Percentiles rank a stretch among this genome's conserved stretches.
These are phyloP conservation scores for Serendipita indica DNA, from an alignment of 768 basidiomycete genomes.

Conservation along the genomic window DNA sequence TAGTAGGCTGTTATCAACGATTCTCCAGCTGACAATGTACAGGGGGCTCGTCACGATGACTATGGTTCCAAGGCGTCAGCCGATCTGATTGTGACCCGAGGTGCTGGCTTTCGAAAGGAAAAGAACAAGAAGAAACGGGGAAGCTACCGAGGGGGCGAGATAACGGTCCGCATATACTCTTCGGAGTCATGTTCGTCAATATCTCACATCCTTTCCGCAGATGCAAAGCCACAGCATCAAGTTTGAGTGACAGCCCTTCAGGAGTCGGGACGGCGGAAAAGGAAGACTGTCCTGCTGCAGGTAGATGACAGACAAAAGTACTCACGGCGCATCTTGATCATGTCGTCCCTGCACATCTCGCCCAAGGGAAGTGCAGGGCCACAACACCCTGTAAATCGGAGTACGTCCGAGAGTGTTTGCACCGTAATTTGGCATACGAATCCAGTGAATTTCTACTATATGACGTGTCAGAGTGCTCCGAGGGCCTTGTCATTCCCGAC, in stretches of 20 bases:
- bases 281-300: too few relatives aligned
- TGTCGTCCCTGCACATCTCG: too few relatives aligned
- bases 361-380: too few relatives aligned
- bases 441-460: too few relatives aligned
- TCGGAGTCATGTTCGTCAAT: background rate
- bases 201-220: slow-evolving; percentile 25
- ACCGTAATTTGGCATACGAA: too few relatives aligned
- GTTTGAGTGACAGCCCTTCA: slow-evolving; percentile 35
- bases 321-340: too few relatives aligned
- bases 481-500: too few relatives aligned
- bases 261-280: too few relatives aligned
- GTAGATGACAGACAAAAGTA: too few relatives aligned
- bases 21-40: slow-evolving; percentile 11
- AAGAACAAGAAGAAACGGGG: slow-evolving; percentile 99
- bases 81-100: slow-evolving; percentile 86
- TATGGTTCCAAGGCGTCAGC: slow-evolving; percentile 76
- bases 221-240: slow-evolving; percentile 80
- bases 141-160: slow-evolving; percentile 86
- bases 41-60: slow-evolving; percentile 57
- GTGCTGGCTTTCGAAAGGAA: slow-evolving; percentile 92
- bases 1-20: slow-evolving; percentile 18
- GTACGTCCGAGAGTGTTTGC: too few relatives aligned
- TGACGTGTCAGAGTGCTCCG: too few relatives aligned
- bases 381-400: too few relatives aligned
- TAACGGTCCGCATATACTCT: slow-evolving; percentile 47